Evolutionary conservation across 1,284 basidiomycete genomes (phyloP), one percentile per base, ranked within the genome.

Genomic region (Austroboletus novae-zelandiae): DNA sequence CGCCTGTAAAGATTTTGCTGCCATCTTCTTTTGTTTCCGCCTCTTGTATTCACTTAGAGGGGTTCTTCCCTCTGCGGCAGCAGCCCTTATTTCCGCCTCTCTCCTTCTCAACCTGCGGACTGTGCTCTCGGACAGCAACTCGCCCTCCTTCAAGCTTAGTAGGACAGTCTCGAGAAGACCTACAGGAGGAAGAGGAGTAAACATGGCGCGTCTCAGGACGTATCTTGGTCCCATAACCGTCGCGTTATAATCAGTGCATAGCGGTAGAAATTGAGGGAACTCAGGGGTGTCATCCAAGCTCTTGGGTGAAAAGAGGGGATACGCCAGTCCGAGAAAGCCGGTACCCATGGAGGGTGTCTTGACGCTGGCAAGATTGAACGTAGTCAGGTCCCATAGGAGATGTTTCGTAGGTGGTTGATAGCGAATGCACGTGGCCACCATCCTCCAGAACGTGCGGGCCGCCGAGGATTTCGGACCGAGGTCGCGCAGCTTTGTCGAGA

Each of bases 291-390:
- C 64, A 11, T 63, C 64, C 44, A 10, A 31, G 39, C 5, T 25
- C 4, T 45, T n/a, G 23, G 10, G 8, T 18, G 3, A 40, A 35
- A 35, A 18, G 32, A 39, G 47, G 9, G 62, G 45, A 41, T 43
- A 29, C 14, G 45, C 50, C 31, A 66, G 34, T 31, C 61, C 61
- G 9, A 66, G 49, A 45, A 66, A 66, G 32, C 58, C 47, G 2
- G 61, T 62, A 23, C 61, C 64, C 11, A 53, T 25, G 30, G 25
- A 53, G 8, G 58, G 50, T 4, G 48, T 41, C 54, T 47, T 59
- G 53, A 66, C 45, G 4, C 62, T 65, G 6, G 64, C 64, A 31
- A 66, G 62, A 29, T 48, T 66, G 43, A 66, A 62, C 1, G 51
- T 66, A 8, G 48, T 54, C 39, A 66, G 18, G 43, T 52, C 47